Conservation (phyloP, 805 yeast species). For the Candida awuae region DNA sequence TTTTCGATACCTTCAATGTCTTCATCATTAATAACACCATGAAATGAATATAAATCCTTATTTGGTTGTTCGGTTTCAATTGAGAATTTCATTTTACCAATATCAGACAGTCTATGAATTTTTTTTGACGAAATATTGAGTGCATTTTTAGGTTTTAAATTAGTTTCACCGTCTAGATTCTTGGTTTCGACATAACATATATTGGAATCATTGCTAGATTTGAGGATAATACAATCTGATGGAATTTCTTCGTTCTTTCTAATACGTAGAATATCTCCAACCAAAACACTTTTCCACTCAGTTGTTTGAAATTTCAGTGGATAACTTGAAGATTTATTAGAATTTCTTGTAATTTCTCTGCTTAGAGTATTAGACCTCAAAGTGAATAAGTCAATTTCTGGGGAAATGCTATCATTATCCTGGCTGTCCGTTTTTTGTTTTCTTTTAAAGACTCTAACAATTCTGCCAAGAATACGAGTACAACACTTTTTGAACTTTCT, state of each 20-base stretch:
- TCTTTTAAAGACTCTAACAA: slow-evolving; percentile 9
- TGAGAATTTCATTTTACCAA: slow-evolving; percentile 49
- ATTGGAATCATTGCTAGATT: slow-evolving; percentile 62
- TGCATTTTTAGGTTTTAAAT: slow-evolving; percentile 51
- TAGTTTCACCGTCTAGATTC: slow-evolving; percentile 71
- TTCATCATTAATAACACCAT: slow-evolving; percentile 42
- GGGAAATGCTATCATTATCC: slow-evolving; percentile 1
- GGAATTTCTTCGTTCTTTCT: slow-evolving; percentile 74
- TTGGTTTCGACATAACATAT: slow-evolving; percentile 63
- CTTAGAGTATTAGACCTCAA: not conserved
- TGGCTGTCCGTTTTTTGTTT: slow-evolving; percentile 5
- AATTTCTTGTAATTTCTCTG: not conserved
- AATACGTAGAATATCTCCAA: slow-evolving; percentile 67
- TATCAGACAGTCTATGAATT: slow-evolving; percentile 49
- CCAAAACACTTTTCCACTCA: slow-evolving; percentile 60
- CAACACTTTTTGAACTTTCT: slow-evolving; percentile 54
- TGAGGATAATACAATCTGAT: slow-evolving; percentile 57
- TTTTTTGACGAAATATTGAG: slow-evolving; percentile 42
- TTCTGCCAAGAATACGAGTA: slow-evolving; percentile 27
- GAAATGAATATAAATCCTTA: slow-evolving; percentile 52
- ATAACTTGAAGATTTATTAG: slow-evolving; percentile 25
- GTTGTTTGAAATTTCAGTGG: slow-evolving; percentile 25
- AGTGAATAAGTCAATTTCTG: slow-evolving; percentile 8
- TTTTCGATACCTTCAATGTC: slow-evolving; percentile 22
- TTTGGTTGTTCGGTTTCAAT: slow-evolving; percentile 71